Conservation (phyloP, 2,329 filamentous ascomycete genomes). For the Dothistroma septosporum region DNA sequence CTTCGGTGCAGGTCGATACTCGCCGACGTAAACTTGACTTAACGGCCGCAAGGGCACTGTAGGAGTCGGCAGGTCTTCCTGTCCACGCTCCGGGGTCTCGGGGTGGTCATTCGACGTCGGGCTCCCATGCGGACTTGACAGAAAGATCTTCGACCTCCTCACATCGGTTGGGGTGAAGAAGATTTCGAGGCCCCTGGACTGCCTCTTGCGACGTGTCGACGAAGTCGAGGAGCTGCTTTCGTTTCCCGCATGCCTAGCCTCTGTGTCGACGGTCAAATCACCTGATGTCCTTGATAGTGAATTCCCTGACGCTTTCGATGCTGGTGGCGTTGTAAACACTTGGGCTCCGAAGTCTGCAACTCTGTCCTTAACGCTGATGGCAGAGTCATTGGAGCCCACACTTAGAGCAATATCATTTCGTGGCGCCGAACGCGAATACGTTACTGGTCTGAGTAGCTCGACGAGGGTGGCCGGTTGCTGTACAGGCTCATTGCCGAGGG, state of each 20-base stretch:
- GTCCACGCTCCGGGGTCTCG: conserved; percentile 1
- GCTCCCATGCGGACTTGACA: conserved; percentile 26
- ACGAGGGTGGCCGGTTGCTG: conserved; percentile 2
- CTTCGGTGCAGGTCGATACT: neutral
- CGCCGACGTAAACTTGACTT: conserved; percentile 16
- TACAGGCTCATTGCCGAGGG: neutral
- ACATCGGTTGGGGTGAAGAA: conserved; percentile 29
- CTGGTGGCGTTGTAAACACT: neutral
- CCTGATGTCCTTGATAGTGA: neutral
- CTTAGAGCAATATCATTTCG: neutral
- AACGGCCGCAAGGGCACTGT: conserved; percentile 14
- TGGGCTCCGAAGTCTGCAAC: conserved; percentile 9
- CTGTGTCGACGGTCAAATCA: conserved; percentile 9
- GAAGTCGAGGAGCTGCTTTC: conserved; percentile 7
- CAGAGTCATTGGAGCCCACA: conserved; percentile 2
- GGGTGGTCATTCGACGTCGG: conserved; percentile 12
- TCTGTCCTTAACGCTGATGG: conserved; percentile 8
- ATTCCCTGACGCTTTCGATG: neutral
- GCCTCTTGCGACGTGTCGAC: conserved; percentile 10
- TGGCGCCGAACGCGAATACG: conserved; percentile 2
- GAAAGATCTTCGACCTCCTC: conserved; percentile 18
- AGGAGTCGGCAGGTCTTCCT: conserved; percentile 14
- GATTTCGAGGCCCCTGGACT: conserved; percentile 18
- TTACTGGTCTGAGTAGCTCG: conserved; percentile 1
- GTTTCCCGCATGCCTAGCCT: conserved; percentile 14